A percentile compares a stretch with the other conserved stretches of the same genome.
Conservation (phyloP, 2,329 filamentous ascomycete genomes). For the Ophiosphaerella korrae region DNA sequence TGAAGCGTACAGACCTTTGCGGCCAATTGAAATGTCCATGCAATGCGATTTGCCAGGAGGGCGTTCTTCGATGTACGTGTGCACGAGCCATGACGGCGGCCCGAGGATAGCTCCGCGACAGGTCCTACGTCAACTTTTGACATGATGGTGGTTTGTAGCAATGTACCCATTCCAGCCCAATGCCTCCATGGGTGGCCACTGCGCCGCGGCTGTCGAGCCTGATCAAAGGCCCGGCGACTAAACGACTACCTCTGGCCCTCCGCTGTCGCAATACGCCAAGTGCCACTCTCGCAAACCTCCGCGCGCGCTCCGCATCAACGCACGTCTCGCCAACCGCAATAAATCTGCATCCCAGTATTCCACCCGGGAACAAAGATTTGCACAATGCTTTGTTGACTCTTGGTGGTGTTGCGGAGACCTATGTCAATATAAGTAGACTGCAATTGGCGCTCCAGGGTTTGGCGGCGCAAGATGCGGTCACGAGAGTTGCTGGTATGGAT, state of each 20-base stretch:
- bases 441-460: slow-evolving; percentile 73
- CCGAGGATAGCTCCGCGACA: slow-evolving; percentile 30
- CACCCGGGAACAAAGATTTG: slow-evolving; percentile 61
- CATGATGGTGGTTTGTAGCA: slow-evolving; percentile 20
- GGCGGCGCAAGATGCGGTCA: slow-evolving; percentile 58
- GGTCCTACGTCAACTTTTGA: slow-evolving; percentile 26
- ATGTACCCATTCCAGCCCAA: slow-evolving; percentile 42
- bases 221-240: slow-evolving; percentile 33
- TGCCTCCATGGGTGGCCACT: slow-evolving; percentile 50
- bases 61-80: not conserved
- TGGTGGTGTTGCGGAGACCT: slow-evolving; percentile 63
- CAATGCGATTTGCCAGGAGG: not conserved
- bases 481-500: slow-evolving; percentile 60
- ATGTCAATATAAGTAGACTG: slow-evolving; percentile 71
- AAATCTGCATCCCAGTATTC: slow-evolving; percentile 59
- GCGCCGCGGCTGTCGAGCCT: slow-evolving; percentile 39
- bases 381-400: slow-evolving; percentile 65
- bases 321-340: slow-evolving; percentile 60
- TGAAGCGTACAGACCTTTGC: not conserved
- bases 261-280: slow-evolving; percentile 33
- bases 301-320: slow-evolving; percentile 44
- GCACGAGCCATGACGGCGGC: slow-evolving; percentile 22
- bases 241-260: slow-evolving; percentile 27
- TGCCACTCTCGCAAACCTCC: slow-evolving; percentile 19
- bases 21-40: not conserved